A percentile compares a stretch with the other conserved stretches of the same genome.
Evolutionary conservation across 805 yeast genomes (phyloP).

Genomic region (Huiozyma sinensis): DNA sequence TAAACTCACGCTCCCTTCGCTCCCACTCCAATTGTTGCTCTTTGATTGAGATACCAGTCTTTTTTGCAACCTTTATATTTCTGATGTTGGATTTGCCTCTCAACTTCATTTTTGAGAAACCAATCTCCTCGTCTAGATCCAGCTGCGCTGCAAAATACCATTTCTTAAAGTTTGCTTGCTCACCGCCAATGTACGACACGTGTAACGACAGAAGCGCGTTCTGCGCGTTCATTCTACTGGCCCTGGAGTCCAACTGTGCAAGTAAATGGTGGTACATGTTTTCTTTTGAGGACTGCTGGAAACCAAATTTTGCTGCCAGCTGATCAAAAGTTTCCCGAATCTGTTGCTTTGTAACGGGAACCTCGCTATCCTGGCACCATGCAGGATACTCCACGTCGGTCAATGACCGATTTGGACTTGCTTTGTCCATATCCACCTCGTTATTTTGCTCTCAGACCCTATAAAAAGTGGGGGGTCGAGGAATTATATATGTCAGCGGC

Average conservation of each 20-base stretch:
- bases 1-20: constrained; percentile 38
- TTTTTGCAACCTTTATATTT: constrained; percentile 35
- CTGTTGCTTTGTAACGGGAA: constrained; percentile 60
- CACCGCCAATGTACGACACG: constrained; percentile 89
- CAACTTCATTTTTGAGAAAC: constrained; percentile 45
- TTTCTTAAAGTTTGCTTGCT: constrained; percentile 71
- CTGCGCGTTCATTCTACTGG: constrained; percentile 64
- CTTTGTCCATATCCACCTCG: constrained; percentile 1
- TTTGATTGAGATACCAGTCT: constrained; percentile 27
- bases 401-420: constrained; percentile 7
- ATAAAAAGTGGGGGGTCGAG: neutral
- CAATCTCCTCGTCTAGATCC: constrained; percentile 61
- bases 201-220: constrained; percentile 70
- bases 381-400: constrained; percentile 26
- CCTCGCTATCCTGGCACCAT: constrained; percentile 36
- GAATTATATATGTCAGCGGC: neutral
- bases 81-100: constrained; percentile 36
- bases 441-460: neutral
- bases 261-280: constrained; percentile 78
- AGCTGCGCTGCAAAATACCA: constrained; percentile 88
- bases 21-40: constrained; percentile 31
- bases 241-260: constrained; percentile 75
- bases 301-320: constrained; percentile 61
- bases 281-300: constrained; percentile 65
- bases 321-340: constrained; percentile 51